These are phyloP conservation scores for Eucalyptus regnans DNA, from an alignment of 345 rosid genomes.

Conservation along the genomic window DNA sequence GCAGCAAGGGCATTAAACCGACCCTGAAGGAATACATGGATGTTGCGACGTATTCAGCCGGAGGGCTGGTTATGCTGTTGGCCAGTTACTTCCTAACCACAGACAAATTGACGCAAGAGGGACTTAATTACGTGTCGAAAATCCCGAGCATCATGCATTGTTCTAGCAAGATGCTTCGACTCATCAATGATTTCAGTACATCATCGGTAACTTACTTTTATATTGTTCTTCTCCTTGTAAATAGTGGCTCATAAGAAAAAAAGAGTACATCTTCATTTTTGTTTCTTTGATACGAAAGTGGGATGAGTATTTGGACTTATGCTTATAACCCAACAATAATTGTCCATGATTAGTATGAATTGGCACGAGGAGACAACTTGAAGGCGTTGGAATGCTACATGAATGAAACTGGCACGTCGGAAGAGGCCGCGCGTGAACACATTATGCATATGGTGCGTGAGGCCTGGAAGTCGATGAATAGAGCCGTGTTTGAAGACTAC, in stretches of 20 bases:
- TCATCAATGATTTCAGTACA: constrained; percentile 5
- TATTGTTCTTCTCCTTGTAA: neutral
- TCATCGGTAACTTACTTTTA: neutral
- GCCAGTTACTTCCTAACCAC: neutral
- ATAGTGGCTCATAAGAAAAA: neutral
- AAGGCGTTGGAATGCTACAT: too few relatives aligned
- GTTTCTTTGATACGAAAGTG: too few relatives aligned
- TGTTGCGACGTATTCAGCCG: neutral
- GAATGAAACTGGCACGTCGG: too few relatives aligned
- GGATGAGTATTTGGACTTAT: too few relatives aligned
- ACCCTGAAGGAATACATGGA: neutral
- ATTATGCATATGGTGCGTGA: too few relatives aligned
- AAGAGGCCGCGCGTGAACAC: too few relatives aligned
- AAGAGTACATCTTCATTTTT: neutral
- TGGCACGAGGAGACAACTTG: too few relatives aligned
- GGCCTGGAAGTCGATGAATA: too few relatives aligned
- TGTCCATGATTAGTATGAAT: too few relatives aligned
- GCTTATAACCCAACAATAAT: too few relatives aligned
- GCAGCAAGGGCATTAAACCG: neutral
- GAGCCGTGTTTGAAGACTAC: too few relatives aligned
- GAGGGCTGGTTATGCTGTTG: neutral
- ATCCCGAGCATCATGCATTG: neutral
- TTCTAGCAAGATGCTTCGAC: neutral
- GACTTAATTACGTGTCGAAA: neutral
- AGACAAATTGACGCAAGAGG: neutral